A percentile compares a stretch with the other conserved stretches of the same genome.
Evolutionary conservation across 2,329 filamentous ascomycete species (phyloP).

Genomic region (Fusarium haematococcum): DNA sequence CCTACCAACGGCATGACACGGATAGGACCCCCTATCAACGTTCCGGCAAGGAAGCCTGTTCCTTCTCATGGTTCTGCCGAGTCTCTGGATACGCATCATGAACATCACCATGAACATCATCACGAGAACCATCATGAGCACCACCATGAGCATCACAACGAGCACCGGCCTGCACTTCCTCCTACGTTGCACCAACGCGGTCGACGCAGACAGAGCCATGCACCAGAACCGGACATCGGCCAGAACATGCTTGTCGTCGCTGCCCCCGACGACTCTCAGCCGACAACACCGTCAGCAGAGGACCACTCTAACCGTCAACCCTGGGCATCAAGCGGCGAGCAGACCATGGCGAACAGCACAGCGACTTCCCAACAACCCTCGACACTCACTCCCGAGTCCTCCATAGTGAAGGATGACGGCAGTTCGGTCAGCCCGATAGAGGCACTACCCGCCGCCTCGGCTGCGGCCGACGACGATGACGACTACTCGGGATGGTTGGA

Average conservation of each 20-base stretch:
- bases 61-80: conserved; percentile 49
- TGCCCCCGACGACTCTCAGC: conserved; percentile 72
- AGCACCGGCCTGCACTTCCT: conserved; percentile 5
- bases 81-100: conserved; percentile 45
- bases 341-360: conserved; percentile 25
- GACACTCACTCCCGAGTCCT: conserved; percentile 16
- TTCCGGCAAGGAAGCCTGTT: conserved; percentile 75
- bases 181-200: conserved; percentile 53
- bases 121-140: conserved; percentile 16
- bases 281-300: conserved; percentile 62
- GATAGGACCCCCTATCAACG: conserved; percentile 63
- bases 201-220: conserved; percentile 51
- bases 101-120: conserved; percentile 35
- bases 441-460: conserved; percentile 30
- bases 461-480: conserved; percentile 46
- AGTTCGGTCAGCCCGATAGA: conserved; percentile 13
- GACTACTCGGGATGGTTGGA: conserved; percentile 54
- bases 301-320: conserved; percentile 37
- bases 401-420: conserved; percentile 19
- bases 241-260: conserved; percentile 73
- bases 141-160: conserved; percentile 20
- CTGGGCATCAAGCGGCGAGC: conserved; percentile 32
- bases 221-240: conserved; percentile 52
- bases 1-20: conserved; percentile 71
- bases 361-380: conserved; percentile 26